phyloP scores from a whole-genome alignment of 805 yeast genomes.

The Cyberlindnera japonica region DNA sequence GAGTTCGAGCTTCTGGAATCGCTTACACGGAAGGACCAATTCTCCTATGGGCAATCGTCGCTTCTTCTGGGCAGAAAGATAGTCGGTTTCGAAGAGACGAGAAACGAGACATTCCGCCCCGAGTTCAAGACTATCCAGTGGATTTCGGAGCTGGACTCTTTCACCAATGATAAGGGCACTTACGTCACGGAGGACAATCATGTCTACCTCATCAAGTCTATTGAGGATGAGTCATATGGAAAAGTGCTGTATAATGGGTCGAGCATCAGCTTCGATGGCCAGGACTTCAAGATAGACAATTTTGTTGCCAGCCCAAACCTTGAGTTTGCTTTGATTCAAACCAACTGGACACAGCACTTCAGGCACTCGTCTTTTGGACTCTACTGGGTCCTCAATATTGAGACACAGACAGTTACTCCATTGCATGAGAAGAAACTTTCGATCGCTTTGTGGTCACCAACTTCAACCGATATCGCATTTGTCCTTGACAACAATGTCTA shows the following conservation, averaged over 20 bases:
- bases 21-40: conserved; percentile 5
- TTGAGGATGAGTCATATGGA: conserved; percentile 40
- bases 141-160: conserved; percentile 52
- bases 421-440: conserved; percentile 35
- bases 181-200: conserved; percentile 48
- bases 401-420: conserved; percentile 20
- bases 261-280: conserved; percentile 37
- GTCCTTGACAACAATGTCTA: conserved; percentile 70
- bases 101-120: conserved; percentile 58
- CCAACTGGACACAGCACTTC: conserved; percentile 59
- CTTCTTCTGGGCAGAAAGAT: conserved; percentile 2
- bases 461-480: conserved; percentile 60
- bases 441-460: conserved; percentile 70
- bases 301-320: conserved; percentile 68
- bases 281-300: conserved; percentile 44
- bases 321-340: conserved; percentile 51
- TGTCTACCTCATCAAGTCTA: conserved; percentile 53
- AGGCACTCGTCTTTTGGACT: conserved; percentile 46
- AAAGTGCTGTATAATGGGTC: conserved; percentile 49
- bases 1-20: conserved; percentile 8
- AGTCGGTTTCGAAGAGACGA: conserved; percentile 37
- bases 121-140: conserved; percentile 59
- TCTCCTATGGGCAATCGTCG: neutral
- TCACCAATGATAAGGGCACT: conserved; percentile 58
- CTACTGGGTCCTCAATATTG: conserved; percentile 40